phyloP scores from a whole-genome alignment of 345 rosid species.

The Salix koriyanagi region DNA sequence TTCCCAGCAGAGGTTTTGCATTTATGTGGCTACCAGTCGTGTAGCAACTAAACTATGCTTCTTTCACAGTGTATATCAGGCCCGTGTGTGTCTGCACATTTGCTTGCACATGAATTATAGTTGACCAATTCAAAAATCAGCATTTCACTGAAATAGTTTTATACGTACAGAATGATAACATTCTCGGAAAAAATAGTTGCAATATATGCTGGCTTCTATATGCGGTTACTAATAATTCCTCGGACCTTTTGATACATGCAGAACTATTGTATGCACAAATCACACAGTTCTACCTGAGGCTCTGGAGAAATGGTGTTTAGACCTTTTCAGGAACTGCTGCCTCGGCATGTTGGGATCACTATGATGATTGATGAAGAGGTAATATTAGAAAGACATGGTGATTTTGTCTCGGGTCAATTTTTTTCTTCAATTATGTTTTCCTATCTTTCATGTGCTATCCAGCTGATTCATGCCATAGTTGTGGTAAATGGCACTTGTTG shows the following conservation, averaged over 20 bases:
- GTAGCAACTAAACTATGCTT: neutral
- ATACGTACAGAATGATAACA: neutral
- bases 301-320: conserved; percentile 51
- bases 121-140: neutral
- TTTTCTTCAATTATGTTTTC: neutral
- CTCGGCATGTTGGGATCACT: conserved; percentile 50
- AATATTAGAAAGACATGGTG: neutral
- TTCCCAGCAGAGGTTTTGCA: neutral
- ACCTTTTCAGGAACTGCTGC: conserved; percentile 50
- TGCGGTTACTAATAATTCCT: neutral
- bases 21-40: neutral
- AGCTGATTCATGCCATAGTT: conserved; percentile 40
- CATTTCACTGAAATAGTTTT: neutral
- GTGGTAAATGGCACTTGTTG: conserved; percentile 35
- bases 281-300: conserved; percentile 56
- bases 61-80: neutral
- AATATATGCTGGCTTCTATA: neutral
- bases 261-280: conserved; percentile 53
- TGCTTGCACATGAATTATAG: neutral
- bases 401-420: neutral
- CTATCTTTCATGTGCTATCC: neutral
- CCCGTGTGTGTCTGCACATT: neutral
- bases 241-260: conserved; percentile 3
- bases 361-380: conserved; percentile 47
- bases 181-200: too few relatives aligned